A percentile compares a stretch with the other conserved stretches of the same genome.
phyloP scores from a whole-genome alignment of 768 basidiomycete species.

The Lactarius vividus region DNA sequence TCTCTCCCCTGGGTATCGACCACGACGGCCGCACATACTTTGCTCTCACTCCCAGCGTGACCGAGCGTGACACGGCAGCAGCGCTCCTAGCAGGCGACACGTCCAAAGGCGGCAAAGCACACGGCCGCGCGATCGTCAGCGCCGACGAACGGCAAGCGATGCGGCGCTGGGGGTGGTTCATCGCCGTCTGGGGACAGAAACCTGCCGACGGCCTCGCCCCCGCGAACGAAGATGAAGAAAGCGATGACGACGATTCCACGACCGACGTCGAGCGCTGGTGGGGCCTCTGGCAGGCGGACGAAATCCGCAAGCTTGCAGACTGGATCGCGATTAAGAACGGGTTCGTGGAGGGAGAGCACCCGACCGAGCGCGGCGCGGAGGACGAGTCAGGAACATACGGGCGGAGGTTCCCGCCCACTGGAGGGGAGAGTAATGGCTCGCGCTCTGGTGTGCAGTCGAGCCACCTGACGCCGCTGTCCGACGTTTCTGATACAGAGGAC shows the following conservation, averaged over 20 bases:
- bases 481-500: conserved; percentile 14
- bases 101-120: conserved; percentile 40
- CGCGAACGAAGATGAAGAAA: conserved; percentile 29
- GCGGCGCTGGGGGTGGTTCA: conserved; percentile 70
- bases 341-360: conserved; percentile 36
- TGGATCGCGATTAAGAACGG: conserved; percentile 58
- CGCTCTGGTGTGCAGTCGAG: conserved; percentile 7
- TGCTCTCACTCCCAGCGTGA: conserved; percentile 56
- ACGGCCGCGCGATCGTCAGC: conserved; percentile 39
- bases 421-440: neutral
- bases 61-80: conserved; percentile 52
- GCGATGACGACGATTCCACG: conserved; percentile 37
- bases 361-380: neutral
- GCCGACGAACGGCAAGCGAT: conserved; percentile 51
- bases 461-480: conserved; percentile 16
- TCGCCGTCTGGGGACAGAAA: conserved; percentile 69
- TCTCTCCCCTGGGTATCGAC: conserved; percentile 65
- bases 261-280: conserved; percentile 60
- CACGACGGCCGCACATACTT: conserved; percentile 66
- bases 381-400: neutral
- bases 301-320: conserved; percentile 61
- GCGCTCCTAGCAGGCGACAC: conserved; percentile 34
- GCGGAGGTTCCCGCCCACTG: neutral
- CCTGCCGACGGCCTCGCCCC: conserved; percentile 33
- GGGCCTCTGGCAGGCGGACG: conserved; percentile 64